Evolutionary conservation across 768 basidiomycete species (phyloP).

Genomic region (Tephrocybe sp.): DNA sequence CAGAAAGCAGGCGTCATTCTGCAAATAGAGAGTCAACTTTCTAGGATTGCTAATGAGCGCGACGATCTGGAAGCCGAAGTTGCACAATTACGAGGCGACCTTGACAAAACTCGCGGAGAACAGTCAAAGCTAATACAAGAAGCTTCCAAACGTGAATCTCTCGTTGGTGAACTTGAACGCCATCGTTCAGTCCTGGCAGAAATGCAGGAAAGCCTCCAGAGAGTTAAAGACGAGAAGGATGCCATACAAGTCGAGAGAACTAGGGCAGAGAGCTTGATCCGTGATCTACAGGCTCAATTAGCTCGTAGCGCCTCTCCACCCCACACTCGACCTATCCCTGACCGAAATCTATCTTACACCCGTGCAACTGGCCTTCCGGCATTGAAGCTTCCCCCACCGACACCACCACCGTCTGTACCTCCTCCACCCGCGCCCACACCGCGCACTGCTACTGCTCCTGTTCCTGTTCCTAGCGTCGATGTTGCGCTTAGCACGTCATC

Average conservation of each 20-base stretch:
- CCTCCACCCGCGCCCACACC: constrained; percentile 85
- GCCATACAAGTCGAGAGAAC: constrained; percentile 69
- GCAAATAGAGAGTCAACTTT: constrained; percentile 51
- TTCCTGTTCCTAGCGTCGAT: constrained; percentile 51
- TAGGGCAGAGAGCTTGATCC: constrained; percentile 65
- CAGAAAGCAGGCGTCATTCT: constrained; percentile 51
- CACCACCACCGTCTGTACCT: constrained; percentile 85
- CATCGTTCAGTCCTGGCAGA: constrained; percentile 78
- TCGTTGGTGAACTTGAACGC: constrained; percentile 73
- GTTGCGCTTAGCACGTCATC: constrained; percentile 60
- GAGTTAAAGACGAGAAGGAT: constrained; percentile 83
- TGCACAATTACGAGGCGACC: constrained; percentile 54
- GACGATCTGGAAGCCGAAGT: constrained; percentile 46
- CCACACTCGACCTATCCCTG: constrained; percentile 48
- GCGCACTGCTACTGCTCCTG: constrained; percentile 34
- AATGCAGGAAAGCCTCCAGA: constrained; percentile 74
- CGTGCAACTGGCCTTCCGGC: constrained; percentile 62
- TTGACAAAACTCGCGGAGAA: constrained; percentile 56
- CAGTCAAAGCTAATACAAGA: constrained; percentile 68
- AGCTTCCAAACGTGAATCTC: constrained; percentile 72
- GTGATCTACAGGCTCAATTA: constrained; percentile 77
- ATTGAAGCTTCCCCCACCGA: constrained; percentile 82
- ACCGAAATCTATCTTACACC: constrained; percentile 54
- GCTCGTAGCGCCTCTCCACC: constrained; percentile 61
- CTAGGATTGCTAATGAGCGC: constrained; percentile 42